Evolutionary conservation across 169 alveolate species (phyloP).

Genomic region (Eimeria sp.): DNA sequence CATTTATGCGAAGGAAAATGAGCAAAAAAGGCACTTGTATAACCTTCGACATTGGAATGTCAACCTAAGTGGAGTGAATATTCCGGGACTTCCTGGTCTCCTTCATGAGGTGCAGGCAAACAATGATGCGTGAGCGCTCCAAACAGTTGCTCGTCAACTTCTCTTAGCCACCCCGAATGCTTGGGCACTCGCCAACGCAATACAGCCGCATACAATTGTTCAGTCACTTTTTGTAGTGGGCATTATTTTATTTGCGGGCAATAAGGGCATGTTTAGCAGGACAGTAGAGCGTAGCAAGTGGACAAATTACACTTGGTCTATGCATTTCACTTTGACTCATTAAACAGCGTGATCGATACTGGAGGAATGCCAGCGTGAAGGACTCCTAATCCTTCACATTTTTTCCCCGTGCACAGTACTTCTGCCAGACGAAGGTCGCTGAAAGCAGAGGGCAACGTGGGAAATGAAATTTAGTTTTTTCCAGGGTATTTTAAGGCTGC

Average conservation of each 20-base stretch:
- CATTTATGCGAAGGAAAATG: not conserved
- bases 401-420: too few relatives aligned
- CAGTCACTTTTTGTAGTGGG: not conserved
- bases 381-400: too few relatives aligned
- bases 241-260: not conserved
- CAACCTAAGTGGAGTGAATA: not conserved
- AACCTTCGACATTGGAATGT: slow-evolving; percentile 1
- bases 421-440: not conserved
- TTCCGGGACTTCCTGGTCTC: slow-evolving; percentile 18
- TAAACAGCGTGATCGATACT: not conserved
- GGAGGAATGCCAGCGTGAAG: not conserved
- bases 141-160: not conserved
- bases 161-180: not conserved
- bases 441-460: not conserved
- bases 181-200: not conserved
- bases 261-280: too few relatives aligned
- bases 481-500: not conserved
- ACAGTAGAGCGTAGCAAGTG: too few relatives aligned
- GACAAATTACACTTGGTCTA: not conserved
- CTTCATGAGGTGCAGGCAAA: not conserved
- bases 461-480: not conserved
- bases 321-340: not conserved
- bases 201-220: not conserved
- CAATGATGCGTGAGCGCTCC: not conserved
- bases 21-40: not conserved